These are phyloP conservation scores for Mycena belliarum DNA, from an alignment of 768 basidiomycete species.

Conservation along the genomic window DNA sequence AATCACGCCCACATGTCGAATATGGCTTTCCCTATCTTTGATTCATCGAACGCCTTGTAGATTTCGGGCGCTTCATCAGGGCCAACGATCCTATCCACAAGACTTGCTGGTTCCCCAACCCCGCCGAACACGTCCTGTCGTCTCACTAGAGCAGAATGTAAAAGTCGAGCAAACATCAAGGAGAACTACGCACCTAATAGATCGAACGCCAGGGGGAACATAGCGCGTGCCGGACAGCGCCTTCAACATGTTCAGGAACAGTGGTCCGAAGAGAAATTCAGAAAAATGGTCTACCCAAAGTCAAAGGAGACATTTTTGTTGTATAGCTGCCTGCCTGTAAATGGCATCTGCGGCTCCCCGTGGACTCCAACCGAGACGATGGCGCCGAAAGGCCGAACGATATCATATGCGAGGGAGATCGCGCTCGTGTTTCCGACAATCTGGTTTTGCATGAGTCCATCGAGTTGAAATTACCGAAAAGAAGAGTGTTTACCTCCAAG, in stretches of 20 bases:
- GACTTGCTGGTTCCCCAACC: constrained; percentile 59
- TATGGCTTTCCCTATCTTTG: constrained; percentile 71
- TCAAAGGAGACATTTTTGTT: constrained; percentile 79
- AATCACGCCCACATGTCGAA: constrained; percentile 70
- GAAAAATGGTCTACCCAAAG: constrained; percentile 53
- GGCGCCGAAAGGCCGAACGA: constrained; percentile 75
- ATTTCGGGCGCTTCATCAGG: constrained; percentile 56
- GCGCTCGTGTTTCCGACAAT: constrained; percentile 72
- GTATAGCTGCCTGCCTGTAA: constrained; percentile 60
- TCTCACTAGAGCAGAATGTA: constrained; percentile 40
- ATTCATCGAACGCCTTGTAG: constrained; percentile 72
- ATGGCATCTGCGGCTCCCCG: constrained; percentile 52
- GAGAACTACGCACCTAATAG: constrained; percentile 46
- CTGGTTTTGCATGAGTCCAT: constrained; percentile 35
- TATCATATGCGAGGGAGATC: constrained; percentile 61
- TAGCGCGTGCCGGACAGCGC: constrained; percentile 75
- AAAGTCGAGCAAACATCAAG: neutral
- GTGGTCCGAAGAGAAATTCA: neutral
- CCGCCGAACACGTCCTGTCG: constrained; percentile 74
- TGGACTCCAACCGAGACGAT: constrained; percentile 79
- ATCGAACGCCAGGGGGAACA: constrained; percentile 73
- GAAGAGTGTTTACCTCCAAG: constrained; percentile 53
- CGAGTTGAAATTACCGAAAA: neutral
- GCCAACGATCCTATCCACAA: constrained; percentile 69
- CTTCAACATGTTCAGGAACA: neutral